phyloP scores from a whole-genome alignment of 2,329 filamentous ascomycete species.

The Fusarium bactridioides region DNA sequence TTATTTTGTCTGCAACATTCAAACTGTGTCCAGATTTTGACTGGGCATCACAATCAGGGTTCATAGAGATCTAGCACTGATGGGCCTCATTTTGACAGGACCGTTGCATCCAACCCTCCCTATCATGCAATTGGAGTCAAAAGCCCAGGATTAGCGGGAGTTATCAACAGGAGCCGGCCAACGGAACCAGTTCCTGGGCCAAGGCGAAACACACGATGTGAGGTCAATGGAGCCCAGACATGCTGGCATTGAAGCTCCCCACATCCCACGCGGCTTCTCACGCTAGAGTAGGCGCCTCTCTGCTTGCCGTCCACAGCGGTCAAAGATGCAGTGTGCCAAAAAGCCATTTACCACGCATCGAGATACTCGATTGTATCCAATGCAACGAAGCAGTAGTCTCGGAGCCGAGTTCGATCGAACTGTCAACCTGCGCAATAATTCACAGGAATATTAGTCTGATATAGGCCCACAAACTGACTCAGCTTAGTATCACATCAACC shows the following conservation, averaged over 20 bases:
- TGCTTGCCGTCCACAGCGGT: slow-evolving; percentile 10
- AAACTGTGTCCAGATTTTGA: background rate
- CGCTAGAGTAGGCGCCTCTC: background rate
- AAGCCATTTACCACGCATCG: background rate
- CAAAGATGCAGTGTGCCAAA: slow-evolving; percentile 14
- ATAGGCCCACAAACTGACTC: slow-evolving; percentile 25
- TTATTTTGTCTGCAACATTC: background rate
- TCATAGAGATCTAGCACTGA: slow-evolving; percentile 1
- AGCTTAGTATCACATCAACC: slow-evolving; percentile 19
- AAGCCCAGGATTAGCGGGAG: slow-evolving; percentile 13
- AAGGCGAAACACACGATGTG: slow-evolving; percentile 28
- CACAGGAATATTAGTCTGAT: background rate
- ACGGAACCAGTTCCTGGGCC: slow-evolving; percentile 24
- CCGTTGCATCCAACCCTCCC: slow-evolving; percentile 7
- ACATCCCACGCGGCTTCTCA: slow-evolving; percentile 30
- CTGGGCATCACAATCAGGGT: background rate
- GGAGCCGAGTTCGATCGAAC: background rate
- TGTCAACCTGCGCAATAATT: background rate
- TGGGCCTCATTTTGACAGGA: slow-evolving; percentile 10
- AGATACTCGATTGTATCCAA: background rate
- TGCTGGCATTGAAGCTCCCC: slow-evolving; percentile 21
- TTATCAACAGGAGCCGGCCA: slow-evolving; percentile 8
- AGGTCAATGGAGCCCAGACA: slow-evolving; percentile 28
- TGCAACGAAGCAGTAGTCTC: background rate
- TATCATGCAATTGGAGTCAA: slow-evolving; percentile 25